These are phyloP conservation scores for Capsicum chinense DNA, from an alignment of 257 asterid species.

Conservation along the genomic window DNA sequence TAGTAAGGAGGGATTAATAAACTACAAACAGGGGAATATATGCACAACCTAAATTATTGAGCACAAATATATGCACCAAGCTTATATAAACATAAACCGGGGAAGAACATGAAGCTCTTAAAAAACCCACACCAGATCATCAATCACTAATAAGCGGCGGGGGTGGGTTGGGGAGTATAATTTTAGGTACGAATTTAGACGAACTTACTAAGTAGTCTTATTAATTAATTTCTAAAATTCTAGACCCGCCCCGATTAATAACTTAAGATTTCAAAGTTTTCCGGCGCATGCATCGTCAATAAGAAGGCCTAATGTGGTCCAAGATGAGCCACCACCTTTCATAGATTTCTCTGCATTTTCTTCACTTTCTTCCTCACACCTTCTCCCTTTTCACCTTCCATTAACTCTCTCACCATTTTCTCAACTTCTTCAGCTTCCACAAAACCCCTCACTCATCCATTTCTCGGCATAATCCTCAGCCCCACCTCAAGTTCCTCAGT, in stretches of 20 bases:
- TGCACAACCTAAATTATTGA: neutral
- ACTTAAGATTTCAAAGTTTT: neutral
- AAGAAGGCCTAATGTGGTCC: neutral
- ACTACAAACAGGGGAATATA: neutral
- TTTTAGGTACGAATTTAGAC: too few relatives aligned
- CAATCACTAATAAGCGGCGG: neutral
- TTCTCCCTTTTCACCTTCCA: slow-evolving; percentile 58
- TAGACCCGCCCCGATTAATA: neutral
- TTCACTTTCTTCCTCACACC: slow-evolving; percentile 72
- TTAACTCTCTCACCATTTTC: slow-evolving; percentile 59
- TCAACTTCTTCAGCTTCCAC: slow-evolving; percentile 57
- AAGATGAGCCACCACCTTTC: slow-evolving; percentile 52
- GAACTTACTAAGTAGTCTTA: too few relatives aligned
- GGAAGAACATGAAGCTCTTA: neutral
- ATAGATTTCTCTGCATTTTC: slow-evolving; percentile 66
- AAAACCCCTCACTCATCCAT: slow-evolving; percentile 56
- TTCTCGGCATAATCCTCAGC: slow-evolving; percentile 47
- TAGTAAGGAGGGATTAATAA: neutral
- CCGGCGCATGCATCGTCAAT: neutral
- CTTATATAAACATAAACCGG: neutral
- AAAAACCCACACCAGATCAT: neutral
- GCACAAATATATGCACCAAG: neutral
- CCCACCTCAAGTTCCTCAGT: slow-evolving; percentile 59
- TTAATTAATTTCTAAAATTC: neutral
- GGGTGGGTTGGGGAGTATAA: too few relatives aligned